Base-by-base conservation (phyloP, 176 grass and related monocot species). In the Ensete ventricosum region DNA sequence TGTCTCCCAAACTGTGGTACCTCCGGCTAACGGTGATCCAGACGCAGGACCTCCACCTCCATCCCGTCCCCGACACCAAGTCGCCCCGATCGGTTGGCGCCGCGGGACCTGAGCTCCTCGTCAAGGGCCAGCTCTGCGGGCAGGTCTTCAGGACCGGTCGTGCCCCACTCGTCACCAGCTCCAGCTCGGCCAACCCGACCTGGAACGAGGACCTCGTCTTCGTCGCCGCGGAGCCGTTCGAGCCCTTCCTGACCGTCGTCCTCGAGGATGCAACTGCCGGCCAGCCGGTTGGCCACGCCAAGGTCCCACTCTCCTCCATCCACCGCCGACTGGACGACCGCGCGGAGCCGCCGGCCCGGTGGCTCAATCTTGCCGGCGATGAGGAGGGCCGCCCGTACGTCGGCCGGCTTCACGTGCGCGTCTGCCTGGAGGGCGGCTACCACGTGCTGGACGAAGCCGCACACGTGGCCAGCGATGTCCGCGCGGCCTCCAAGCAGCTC, bases 151-250 rank as follows among this genome's bases (percentile, higher is more conserved):
- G 93, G 77, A 99, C 95, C 16, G 74, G 82, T 50, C 86, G 95
- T 52, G 80, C 87, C 12, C 78, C 88, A 55, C 84, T 93, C 20
- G 80, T 86, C 55, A 86, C 88, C 14, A 58, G 85, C 52, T 87
- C 85, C 72, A 81, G 70, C 52, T 86, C 90, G 13, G 81, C 76
- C 78, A 99, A 99, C 69, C 95, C 95, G 1, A 89, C 84, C 79
- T 99, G 95, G 95, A 94, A 99, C 76, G 95, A 99, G 79, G 95
- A 99, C 66, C 78, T 99, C 62, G 67, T 99, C 48, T 99, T 99
- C 78, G 95, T 99, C 14, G 95, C 86, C 9, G 95, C 95, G 0
- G 95, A 99, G 78, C 95, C 95, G 5, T 99, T 94, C 72, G 95
- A 94, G 65, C 95, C 95, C 0, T 91, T 87, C 53, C 50, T 99